Evolutionary conservation across 768 basidiomycete genomes (phyloP), one percentile per base, ranked within the genome.

Genomic region (Tylopilus vinaceipallidus): DNA sequence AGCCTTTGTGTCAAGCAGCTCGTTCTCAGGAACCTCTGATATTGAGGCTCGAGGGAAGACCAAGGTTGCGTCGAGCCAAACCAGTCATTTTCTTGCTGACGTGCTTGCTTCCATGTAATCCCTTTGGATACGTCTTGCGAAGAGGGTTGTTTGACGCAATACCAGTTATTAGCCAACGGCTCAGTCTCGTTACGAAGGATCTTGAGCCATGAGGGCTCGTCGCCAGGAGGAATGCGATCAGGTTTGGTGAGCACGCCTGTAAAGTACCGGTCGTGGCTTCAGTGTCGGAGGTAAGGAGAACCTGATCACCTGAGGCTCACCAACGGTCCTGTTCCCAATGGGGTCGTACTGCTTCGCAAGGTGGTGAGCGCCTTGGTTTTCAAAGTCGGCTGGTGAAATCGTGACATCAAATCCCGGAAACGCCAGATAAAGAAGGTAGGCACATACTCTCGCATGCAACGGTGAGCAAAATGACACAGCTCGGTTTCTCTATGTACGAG

Each of bases 321-420:
- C 87, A 14, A 90, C 83, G 0, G 87, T 91, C 4, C 86, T 75
- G 42, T 74, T 75, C 0, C 88, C 86, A 1, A 78, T 67, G 0
- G 82, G 79, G 52, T 90, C 87, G 41, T 76, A 68, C 13, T 68
- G 43, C 57, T 82, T 83, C 0, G 85, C 81, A 0, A 91, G 68
- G n/a, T 76, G 70, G 50, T 84, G 81, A 0, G 88, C 88, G 0
- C 83, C 84, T 62, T 91, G 88, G 36, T 88, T 91, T 56, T 90
- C 85, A 17, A 86, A 87, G 54, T 91, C 87, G 44, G 86, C 89
- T 91, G 76, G 17, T 42, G 64, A 63, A 22, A 54, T 78, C 38
- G 30, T 20, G 3, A 22, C 8, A 14, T 56, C 81, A 54, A 82
- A 71, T 4, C 3, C 10, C n/a, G n/a, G n/a, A n/a, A n/a, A 19